Evolutionary conservation across 108 stramenopile genomes (phyloP).

Genomic region (Aurantiochytrium sp.): DNA sequence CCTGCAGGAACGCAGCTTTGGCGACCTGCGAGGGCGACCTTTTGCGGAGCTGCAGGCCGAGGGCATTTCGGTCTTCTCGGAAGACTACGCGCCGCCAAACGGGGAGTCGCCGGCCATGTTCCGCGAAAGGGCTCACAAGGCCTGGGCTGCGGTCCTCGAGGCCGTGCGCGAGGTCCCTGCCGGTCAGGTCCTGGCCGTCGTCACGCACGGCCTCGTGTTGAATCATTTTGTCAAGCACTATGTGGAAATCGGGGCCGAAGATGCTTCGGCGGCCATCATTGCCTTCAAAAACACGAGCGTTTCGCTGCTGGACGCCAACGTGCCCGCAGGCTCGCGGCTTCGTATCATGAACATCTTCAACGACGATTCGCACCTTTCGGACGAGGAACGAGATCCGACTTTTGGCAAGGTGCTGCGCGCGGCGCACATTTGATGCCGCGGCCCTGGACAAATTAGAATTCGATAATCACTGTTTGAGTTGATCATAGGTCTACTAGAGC

Average conservation of each 20-base stretch:
- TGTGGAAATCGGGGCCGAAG: background rate
- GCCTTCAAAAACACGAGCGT: background rate
- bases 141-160: background rate
- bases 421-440: background rate
- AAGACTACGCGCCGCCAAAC: background rate
- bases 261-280: background rate
- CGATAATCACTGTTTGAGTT: no score
- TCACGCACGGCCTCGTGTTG: slow-evolving; percentile 14
- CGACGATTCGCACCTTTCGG: background rate
- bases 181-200: background rate
- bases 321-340: background rate
- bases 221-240: background rate
- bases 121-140: background rate
- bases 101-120: background rate
- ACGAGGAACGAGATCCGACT: background rate
- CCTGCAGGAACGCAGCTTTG: background rate
- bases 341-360: background rate
- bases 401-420: background rate
- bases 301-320: background rate
- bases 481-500: no score
- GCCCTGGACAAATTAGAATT: no score
- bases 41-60: background rate
- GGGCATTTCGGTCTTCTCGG: background rate
- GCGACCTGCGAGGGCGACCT: background rate
- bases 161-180: background rate